Evolutionary conservation across 768 basidiomycete species (phyloP).

Genomic region (Grammothele lineata): DNA sequence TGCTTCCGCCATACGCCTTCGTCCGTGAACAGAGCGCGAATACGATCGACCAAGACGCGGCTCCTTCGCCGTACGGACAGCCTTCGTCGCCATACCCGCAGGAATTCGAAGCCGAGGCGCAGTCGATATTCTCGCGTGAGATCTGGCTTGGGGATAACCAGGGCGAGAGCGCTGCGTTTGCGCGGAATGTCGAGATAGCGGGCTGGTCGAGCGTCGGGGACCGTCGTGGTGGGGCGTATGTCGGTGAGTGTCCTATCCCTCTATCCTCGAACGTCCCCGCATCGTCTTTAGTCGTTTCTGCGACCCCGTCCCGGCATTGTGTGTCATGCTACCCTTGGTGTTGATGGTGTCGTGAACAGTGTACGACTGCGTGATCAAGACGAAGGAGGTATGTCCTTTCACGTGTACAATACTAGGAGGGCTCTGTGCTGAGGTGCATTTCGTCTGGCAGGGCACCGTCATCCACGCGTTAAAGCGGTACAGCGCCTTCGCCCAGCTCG

Average conservation of each 20-base stretch:
- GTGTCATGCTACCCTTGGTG: too few species aligned
- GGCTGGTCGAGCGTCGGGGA: constrained; percentile 77
- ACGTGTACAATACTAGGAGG: background rate
- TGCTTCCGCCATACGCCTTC: background rate
- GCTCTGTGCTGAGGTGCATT: too few species aligned
- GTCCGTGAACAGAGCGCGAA: constrained; percentile 5
- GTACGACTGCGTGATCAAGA: constrained; percentile 67
- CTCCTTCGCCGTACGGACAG: constrained; percentile 9
- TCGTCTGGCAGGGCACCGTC: constrained; percentile 42
- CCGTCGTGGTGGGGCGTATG: constrained; percentile 56
- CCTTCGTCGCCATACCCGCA: constrained; percentile 3
- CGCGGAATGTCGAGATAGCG: constrained; percentile 58
- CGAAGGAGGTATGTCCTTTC: constrained; percentile 44
- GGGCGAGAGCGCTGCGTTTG: constrained; percentile 51
- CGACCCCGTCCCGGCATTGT: too few species aligned
- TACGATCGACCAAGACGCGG: constrained; percentile 5
- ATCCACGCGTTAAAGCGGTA: constrained; percentile 69
- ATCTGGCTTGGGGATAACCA: constrained; percentile 67
- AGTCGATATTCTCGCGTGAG: constrained; percentile 61
- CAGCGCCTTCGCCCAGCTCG: constrained; percentile 57
- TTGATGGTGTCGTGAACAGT: constrained; percentile 30
- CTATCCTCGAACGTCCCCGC: too few species aligned
- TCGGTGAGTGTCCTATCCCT: constrained; percentile 54
- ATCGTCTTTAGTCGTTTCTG: too few species aligned
- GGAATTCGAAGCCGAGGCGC: constrained; percentile 17